Evolutionary conservation across 164 flowering plant genomes (phyloP), one percentile per base, ranked within the genome.

Genomic region (Annona cherimola): DNA sequence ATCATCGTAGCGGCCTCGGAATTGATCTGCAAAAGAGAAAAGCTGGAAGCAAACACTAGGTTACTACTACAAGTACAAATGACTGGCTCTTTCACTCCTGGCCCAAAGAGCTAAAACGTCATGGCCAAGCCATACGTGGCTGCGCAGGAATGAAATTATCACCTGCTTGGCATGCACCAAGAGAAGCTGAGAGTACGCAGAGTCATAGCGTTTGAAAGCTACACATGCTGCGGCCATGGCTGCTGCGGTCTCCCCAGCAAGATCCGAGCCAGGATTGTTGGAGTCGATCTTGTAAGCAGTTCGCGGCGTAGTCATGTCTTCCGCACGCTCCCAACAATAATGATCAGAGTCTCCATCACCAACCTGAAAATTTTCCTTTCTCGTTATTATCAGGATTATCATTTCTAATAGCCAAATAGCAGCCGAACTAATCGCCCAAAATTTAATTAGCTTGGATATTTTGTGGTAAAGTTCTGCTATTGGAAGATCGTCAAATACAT

Each of bases 201-300:
- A 83, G 74, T 90, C 73, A 73, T 83, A 85, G 55, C 78, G 82
- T 76, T 70, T 80, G 84, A 91, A 93, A 66, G 87, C 96, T 18
- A 93, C 62, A 41, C 94, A 77, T 68, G 98, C 88, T 2, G 98
- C 87, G 7, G 96, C 96, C 79, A 93, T 69, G 18, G 98, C 93
- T n/a, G 95, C 95, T 1, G 98, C 93, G 2, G 98, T 88, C 80
- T 93, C 98, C 0, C 83, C 98, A 0, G 89, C 98, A 4, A 93
- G 78, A 68, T 93, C 98, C 0, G 97, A 85, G 2, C 98, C 98
- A 2, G 97, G 98, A 44, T 79, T 74, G 1, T 75, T 45, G 1
- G 78, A 68, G 61, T 90, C 92, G 20, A 89, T 65, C 84, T 83
- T 83, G 85, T 80, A 87, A 16, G 83, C 92, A 0, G 83, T 84